Percentiles rank a stretch among this genome's conserved stretches.
Conservation (phyloP, 768 basidiomycete species). For the Kwoniella pini region DNA sequence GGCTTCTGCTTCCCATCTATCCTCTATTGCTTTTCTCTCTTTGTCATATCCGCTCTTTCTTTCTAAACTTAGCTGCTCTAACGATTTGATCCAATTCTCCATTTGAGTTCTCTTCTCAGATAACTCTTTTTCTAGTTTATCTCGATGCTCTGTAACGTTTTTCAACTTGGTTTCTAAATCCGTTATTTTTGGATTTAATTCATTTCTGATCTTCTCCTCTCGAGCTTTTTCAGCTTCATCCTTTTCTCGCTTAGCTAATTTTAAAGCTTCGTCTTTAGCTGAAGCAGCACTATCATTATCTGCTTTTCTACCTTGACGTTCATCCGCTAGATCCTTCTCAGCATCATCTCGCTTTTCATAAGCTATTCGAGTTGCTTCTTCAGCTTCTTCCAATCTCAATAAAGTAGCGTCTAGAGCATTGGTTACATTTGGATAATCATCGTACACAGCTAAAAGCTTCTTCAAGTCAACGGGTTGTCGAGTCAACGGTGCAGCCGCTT, state of each 20-base stretch:
- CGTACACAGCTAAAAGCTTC: conserved; percentile 25
- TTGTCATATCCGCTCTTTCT: conserved; percentile 16
- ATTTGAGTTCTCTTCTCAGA: conserved; percentile 8
- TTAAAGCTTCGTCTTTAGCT: conserved; percentile 19
- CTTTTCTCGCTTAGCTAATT: conserved; percentile 17
- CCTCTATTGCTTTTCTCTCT: conserved; percentile 24
- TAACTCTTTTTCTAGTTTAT: conserved; percentile 22
- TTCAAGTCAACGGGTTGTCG: conserved; percentile 17
- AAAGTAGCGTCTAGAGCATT: conserved; percentile 3
- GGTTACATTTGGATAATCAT: conserved; percentile 29
- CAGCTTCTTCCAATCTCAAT: conserved; percentile 9
- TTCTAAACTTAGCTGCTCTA: conserved; percentile 30
- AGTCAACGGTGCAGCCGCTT: conserved; percentile 1
- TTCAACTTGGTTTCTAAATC: conserved; percentile 22
- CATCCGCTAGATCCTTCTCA: conserved; percentile 18
- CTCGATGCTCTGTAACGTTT: conserved; percentile 12
- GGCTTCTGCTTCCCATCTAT: conserved; percentile 8
- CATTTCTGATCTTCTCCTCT: conserved; percentile 26
- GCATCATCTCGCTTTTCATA: conserved; percentile 19
- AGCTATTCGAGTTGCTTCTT: conserved; percentile 27
- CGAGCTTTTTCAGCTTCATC: conserved; percentile 5
- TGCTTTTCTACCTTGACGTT: conserved; percentile 5
- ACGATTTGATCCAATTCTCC: conserved; percentile 17
- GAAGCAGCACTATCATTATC: conserved; percentile 10
- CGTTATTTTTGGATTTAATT: conserved; percentile 29